Evolutionary conservation across 73 alveolate genomes (phyloP), one percentile per base, ranked within the genome.

Genomic region (Blepharisma japonicum): DNA sequence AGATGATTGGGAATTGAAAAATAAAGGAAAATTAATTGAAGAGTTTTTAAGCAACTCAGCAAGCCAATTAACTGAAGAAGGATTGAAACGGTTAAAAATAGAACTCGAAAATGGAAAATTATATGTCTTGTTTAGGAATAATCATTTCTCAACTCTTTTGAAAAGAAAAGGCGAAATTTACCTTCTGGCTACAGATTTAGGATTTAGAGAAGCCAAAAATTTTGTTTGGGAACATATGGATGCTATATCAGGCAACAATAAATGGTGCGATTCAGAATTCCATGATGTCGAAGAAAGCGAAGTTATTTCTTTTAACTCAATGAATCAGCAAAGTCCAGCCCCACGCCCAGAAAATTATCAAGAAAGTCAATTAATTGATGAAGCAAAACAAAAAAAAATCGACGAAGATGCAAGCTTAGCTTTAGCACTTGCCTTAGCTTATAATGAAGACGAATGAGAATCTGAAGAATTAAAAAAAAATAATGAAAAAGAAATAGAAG

Each of bases 141-240:
- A 70, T 45, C 80, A 70, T 54, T 70, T 70, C 5, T 70, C 80
- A 14, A 70, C 80, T 1, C 23, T 70, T 39, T 39, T n/a, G 2
- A 70, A 70, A 25, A 7, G 27, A 7, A 11, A 38, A 18, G 66
- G 45, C 4, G 42, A 70, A n/a, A 18, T 70, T 39, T 70, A 39
- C 5, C 2, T 45, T 0, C 80, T 70, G 2, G 80, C 80, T 47
- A 70, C 80, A 14, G 80, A 70, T 47, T 48, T 45, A 18, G 80
- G 76, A 45, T 70, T 70, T 70, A 25, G 20, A 7, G 92, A 81
- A 53, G 47, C 74, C 14, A 39, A 61, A 25, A 39, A 61, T 2
- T 8, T 61, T 2, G 74, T 61, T 61, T 61, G 74, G 74, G 74
- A 61, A 25, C 23, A 39, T n/a, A 8, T 61, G 47, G 47, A 61